phyloP scores from a whole-genome alignment of 2,329 filamentous ascomycete species.

The Nigrospora sphaerica region DNA sequence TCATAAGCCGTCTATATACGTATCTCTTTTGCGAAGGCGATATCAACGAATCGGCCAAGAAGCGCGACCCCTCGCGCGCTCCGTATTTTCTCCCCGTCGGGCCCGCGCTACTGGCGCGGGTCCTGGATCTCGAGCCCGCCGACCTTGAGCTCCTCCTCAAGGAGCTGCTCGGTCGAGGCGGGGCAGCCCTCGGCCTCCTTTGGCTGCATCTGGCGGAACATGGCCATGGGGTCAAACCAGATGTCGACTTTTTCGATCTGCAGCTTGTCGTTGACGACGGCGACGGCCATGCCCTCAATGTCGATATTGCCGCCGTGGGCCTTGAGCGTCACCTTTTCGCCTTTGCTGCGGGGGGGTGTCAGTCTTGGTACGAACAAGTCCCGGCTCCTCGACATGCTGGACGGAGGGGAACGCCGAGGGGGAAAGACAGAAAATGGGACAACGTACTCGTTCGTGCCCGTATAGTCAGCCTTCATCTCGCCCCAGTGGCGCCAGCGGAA shows the following conservation, averaged over 20 bases:
- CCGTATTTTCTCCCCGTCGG: too few species aligned
- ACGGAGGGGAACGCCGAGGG: too few species aligned
- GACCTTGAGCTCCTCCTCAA: not conserved
- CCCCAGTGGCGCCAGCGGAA: slow-evolving; percentile 67
- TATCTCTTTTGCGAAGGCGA: too few species aligned
- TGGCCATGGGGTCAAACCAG: slow-evolving; percentile 59
- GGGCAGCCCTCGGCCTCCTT: slow-evolving; percentile 1
- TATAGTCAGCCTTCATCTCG: slow-evolving; percentile 58
- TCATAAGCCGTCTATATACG: too few species aligned
- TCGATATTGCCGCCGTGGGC: slow-evolving; percentile 55
- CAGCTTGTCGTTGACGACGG: slow-evolving; percentile 52
- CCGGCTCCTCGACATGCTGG: not conserved
- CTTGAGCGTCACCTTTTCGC: slow-evolving; percentile 55
- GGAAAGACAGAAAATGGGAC: not conserved
- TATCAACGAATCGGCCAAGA: too few species aligned
- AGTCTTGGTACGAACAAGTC: too few species aligned
- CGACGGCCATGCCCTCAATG: slow-evolving; percentile 56
- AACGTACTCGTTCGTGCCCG: slow-evolving; percentile 54
- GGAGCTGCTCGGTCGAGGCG: not conserved
- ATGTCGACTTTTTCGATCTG: slow-evolving; percentile 53
- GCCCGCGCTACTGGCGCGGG: too few species aligned
- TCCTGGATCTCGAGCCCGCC: slow-evolving; percentile 21
- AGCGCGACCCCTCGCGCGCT: too few species aligned
- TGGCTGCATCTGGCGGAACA: slow-evolving; percentile 56
- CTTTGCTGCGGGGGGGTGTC: slow-evolving; percentile 13